phyloP scores from a whole-genome alignment of 805 yeast species.

The Kluyveromyces siamensis region DNA sequence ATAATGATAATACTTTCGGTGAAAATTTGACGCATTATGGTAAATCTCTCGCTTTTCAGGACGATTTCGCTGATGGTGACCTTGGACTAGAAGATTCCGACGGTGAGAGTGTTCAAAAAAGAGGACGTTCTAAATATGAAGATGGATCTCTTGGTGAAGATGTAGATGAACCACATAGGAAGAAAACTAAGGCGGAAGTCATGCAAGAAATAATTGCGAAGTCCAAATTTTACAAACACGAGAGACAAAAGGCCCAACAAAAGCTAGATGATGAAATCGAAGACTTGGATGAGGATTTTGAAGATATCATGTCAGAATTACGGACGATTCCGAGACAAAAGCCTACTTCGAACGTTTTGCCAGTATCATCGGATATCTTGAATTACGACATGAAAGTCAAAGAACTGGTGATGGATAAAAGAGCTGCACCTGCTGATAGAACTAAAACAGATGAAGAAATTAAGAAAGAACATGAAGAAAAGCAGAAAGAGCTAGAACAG shows the following conservation, averaged over 20 bases:
- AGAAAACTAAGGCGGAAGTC: constrained; percentile 74
- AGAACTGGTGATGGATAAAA: constrained; percentile 57
- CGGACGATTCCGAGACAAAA: constrained; percentile 14
- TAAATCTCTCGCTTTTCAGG: constrained; percentile 51
- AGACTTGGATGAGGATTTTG: constrained; percentile 67
- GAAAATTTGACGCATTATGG: constrained; percentile 71
- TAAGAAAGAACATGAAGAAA: constrained; percentile 49
- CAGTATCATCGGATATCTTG: constrained; percentile 32
- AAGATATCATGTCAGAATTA: constrained; percentile 54
- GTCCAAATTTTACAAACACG: constrained; percentile 67
- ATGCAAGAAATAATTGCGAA: constrained; percentile 81
- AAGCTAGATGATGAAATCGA: constrained; percentile 50
- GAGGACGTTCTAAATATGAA: constrained; percentile 30
- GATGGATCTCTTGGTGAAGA: constrained; percentile 32
- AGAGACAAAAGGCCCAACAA: constrained; percentile 60
- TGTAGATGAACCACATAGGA: constrained; percentile 38
- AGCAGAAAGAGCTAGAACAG: constrained; percentile 51
- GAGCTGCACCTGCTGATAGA: constrained; percentile 75
- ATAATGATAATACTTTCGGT: constrained; percentile 26
- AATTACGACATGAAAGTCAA: constrained; percentile 61
- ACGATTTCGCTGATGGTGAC: constrained; percentile 44
- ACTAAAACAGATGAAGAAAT: constrained; percentile 73
- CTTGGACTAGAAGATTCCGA: constrained; percentile 31
- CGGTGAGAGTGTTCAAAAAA: constrained; percentile 26
- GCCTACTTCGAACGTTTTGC: constrained; percentile 26